A percentile compares a stretch with the other conserved stretches of the same genome.
These are phyloP conservation scores for Monosiga brevicollis DNA, from an alignment of 78 protist species.

Conservation along the genomic window DNA sequence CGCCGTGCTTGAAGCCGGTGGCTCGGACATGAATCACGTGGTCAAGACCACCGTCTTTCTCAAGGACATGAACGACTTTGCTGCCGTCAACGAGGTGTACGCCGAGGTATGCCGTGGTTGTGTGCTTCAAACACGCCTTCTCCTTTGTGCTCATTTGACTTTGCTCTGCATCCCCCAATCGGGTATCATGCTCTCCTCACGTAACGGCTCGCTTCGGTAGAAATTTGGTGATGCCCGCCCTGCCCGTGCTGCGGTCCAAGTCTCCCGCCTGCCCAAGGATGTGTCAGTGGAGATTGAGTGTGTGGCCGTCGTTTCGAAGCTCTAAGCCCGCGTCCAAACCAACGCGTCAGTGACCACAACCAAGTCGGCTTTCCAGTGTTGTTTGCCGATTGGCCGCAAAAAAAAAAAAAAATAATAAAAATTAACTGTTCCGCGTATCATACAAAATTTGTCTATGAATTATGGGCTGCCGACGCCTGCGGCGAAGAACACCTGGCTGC, in stretches of 20 bases:
- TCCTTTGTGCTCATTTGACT: background rate
- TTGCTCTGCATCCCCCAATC: background rate
- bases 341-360: too few species aligned
- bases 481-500: too few species aligned
- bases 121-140: background rate
- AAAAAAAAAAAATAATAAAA: too few species aligned
- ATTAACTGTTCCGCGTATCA: too few species aligned
- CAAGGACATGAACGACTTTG: slow-evolving; percentile 46
- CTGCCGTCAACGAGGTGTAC: slow-evolving; percentile 45
- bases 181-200: too few species aligned
- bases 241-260: slow-evolving; percentile 21
- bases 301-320: slow-evolving; percentile 11
- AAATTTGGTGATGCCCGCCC: slow-evolving; percentile 25
- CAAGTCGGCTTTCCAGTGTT: too few species aligned
- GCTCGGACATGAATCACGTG: slow-evolving; percentile 21
- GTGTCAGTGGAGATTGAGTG: slow-evolving; percentile 32
- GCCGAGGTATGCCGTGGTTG: slow-evolving; percentile 17
- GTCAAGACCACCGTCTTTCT: slow-evolving; percentile 24
- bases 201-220: background rate
- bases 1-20: slow-evolving; percentile 36
- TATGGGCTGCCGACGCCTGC: too few species aligned
- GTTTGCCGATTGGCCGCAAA: too few species aligned
- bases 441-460: too few species aligned
- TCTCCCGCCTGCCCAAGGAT: slow-evolving; percentile 31
- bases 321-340: too few species aligned